Evolutionary conservation across 2,329 filamentous ascomycete species (phyloP).

Genomic region (Sphaerulina populicola): DNA sequence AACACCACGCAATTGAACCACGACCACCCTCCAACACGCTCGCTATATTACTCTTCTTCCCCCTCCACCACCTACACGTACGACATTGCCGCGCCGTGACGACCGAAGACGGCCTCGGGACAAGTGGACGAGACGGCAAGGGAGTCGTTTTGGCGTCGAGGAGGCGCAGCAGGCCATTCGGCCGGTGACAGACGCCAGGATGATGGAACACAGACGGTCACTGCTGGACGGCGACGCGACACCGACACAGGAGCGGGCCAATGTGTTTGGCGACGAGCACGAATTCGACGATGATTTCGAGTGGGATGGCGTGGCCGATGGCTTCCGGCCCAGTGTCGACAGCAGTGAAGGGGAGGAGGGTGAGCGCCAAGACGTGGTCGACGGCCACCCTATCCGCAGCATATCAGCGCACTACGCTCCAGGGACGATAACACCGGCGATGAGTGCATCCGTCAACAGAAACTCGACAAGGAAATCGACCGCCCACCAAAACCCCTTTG

Average conservation of each 20-base stretch:
- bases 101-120: slow-evolving; percentile 1
- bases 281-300: slow-evolving; percentile 40
- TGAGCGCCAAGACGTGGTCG: slow-evolving; percentile 19
- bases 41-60: slow-evolving; percentile 1
- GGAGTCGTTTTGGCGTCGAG: slow-evolving; percentile 14
- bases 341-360: slow-evolving; percentile 17
- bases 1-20: neutral
- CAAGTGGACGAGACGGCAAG: neutral
- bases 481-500: slow-evolving; percentile 30
- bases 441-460: slow-evolving; percentile 15
- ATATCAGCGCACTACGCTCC: slow-evolving; percentile 28
- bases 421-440: slow-evolving; percentile 14
- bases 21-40: slow-evolving; percentile 2
- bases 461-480: slow-evolving; percentile 31
- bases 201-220: slow-evolving; percentile 23
- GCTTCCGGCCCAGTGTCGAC: slow-evolving; percentile 37
- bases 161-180: slow-evolving; percentile 20
- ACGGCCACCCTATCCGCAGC: slow-evolving; percentile 28
- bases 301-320: slow-evolving; percentile 38
- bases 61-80: neutral
- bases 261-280: slow-evolving; percentile 45
- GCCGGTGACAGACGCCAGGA: slow-evolving; percentile 14
- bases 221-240: slow-evolving; percentile 26
- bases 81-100: slow-evolving; percentile 1
- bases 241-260: slow-evolving; percentile 30